Evolutionary conservation across 768 basidiomycete species (phyloP).

Genomic region (Calvatia gigantea): DNA sequence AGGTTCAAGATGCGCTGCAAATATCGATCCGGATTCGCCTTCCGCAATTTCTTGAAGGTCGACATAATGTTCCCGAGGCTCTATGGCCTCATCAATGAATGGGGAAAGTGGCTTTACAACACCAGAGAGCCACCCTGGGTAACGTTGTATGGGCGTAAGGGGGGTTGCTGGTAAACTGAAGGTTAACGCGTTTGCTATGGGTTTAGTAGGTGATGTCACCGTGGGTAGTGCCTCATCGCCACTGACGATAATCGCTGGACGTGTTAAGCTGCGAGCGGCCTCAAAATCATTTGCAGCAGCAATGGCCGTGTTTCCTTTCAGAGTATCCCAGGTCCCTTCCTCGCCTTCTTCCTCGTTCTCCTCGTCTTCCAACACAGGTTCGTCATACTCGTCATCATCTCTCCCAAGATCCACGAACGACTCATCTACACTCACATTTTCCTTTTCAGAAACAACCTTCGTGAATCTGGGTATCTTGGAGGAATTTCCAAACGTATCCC

Average conservation of each 20-base stretch:
- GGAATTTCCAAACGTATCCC: slow-evolving; percentile 37
- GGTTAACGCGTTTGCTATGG: slow-evolving; percentile 21
- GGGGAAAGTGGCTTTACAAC: slow-evolving; percentile 56
- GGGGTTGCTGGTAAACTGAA: slow-evolving; percentile 26
- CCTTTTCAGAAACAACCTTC: not conserved
- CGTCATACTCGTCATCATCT: slow-evolving; percentile 18
- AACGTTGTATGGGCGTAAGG: slow-evolving; percentile 43
- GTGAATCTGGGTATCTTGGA: slow-evolving; percentile 14
- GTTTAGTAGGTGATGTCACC: slow-evolving; percentile 14
- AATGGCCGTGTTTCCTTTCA: slow-evolving; percentile 22
- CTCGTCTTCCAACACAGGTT: slow-evolving; percentile 13
- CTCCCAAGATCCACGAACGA: slow-evolving; percentile 8
- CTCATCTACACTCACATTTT: not conserved
- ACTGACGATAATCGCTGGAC: slow-evolving; percentile 34
- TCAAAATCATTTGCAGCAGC: slow-evolving; percentile 25
- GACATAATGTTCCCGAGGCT: slow-evolving; percentile 62
- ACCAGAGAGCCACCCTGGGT: slow-evolving; percentile 60
- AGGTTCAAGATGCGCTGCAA: slow-evolving; percentile 36
- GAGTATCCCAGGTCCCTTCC: slow-evolving; percentile 16
- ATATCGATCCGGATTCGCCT: slow-evolving; percentile 78
- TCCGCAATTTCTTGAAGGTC: slow-evolving; percentile 79
- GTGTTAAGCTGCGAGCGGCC: slow-evolving; percentile 15
- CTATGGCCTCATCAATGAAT: slow-evolving; percentile 59
- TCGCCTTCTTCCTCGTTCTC: slow-evolving; percentile 19
- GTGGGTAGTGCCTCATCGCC: slow-evolving; percentile 15